Conservation (phyloP, 1,139 yeast genomes). For the Tardiomyces blankii region DNA sequence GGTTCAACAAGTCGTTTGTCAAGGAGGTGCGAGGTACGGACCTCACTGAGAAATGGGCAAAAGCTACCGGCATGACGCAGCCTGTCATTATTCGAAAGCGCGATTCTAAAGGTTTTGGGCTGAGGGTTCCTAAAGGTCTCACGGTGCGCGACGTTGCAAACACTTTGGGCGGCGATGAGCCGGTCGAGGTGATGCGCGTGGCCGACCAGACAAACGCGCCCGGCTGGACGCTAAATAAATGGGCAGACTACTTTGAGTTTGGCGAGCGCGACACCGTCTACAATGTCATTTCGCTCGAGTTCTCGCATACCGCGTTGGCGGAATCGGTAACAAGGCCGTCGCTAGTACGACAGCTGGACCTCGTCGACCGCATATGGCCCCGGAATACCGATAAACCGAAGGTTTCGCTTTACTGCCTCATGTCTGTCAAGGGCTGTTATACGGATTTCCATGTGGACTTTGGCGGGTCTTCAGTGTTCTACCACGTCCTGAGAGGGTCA, state of each 20-base stretch:
- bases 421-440: conserved; percentile 73
- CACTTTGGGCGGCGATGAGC: conserved; percentile 49
- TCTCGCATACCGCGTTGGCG: conserved; percentile 49
- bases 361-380: conserved; percentile 62
- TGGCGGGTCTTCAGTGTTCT: conserved; percentile 88
- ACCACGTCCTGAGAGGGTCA: conserved; percentile 62
- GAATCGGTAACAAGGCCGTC: conserved; percentile 46
- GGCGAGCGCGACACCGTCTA: conserved; percentile 52
- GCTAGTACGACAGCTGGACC: conserved; percentile 55
- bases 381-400: conserved; percentile 34
- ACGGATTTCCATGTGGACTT: conserved; percentile 90
- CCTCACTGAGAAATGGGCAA: conserved; percentile 32
- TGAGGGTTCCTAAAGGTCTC: conserved; percentile 34
- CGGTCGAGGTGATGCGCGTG: conserved; percentile 84
- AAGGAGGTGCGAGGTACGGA: conserved; percentile 21
- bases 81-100: conserved; percentile 31
- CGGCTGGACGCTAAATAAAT: conserved; percentile 60
- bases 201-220: conserved; percentile 54
- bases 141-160: conserved; percentile 49
- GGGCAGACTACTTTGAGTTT: conserved; percentile 63
- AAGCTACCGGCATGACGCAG: conserved; percentile 9
- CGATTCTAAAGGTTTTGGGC: conserved; percentile 26
- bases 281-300: conserved; percentile 75
- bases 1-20: conserved; percentile 6
- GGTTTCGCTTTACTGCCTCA: conserved; percentile 73